A percentile compares a stretch with the other conserved stretches of the same genome.
phyloP scores from a whole-genome alignment of 768 basidiomycete genomes.

The Lactarius sanguifluus region DNA sequence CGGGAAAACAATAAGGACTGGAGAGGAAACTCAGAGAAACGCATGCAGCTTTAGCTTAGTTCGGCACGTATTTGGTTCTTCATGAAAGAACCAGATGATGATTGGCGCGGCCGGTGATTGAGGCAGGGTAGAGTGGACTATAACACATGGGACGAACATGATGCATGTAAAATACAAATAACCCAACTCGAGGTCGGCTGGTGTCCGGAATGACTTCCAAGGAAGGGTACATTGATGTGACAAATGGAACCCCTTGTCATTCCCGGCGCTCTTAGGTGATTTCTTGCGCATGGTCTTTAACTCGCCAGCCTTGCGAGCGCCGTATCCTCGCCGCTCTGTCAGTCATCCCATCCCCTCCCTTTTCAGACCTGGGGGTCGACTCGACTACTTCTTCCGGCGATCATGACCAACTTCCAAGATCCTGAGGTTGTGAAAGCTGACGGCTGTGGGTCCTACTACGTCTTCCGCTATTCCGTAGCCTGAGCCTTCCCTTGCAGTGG shows the following conservation, averaged over 20 bases:
- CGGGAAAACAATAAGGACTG: neutral
- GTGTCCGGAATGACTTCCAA: neutral
- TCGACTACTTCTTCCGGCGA: neutral
- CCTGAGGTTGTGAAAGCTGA: slow-evolving; percentile 12
- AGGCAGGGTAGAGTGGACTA: neutral
- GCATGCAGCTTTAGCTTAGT: neutral
- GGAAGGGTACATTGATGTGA: neutral
- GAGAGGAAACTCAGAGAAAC: neutral
- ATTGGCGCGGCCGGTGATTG: neutral
- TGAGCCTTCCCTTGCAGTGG: slow-evolving; percentile 8
- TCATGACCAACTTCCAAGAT: slow-evolving; percentile 25
- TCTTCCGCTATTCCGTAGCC: neutral
- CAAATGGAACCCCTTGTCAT: neutral
- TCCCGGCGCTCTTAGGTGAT: neutral
- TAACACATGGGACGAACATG: slow-evolving; percentile 2
- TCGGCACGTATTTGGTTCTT: neutral
- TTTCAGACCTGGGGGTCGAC: neutral
- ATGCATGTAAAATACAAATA: neutral
- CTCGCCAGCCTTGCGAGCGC: neutral
- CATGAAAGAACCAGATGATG: neutral
- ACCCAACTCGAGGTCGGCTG: neutral
- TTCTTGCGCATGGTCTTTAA: neutral
- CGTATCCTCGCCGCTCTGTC: neutral
- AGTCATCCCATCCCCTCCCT: slow-evolving; percentile 6
- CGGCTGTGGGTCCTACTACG: neutral